phyloP scores from a whole-genome alignment of 148 eudicot genomes.

The Rhododendron henanense region DNA sequence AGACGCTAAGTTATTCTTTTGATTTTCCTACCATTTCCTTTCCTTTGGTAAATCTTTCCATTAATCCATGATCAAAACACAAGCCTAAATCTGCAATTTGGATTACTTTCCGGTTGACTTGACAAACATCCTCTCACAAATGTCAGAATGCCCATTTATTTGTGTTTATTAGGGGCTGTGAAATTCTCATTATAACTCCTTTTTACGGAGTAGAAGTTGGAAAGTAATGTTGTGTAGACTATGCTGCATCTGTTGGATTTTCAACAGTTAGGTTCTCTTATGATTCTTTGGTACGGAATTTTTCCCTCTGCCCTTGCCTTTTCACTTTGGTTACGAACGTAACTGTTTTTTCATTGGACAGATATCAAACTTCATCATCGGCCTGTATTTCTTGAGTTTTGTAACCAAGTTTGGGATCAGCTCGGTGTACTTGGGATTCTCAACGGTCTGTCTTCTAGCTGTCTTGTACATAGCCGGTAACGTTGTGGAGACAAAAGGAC shows the following conservation, averaged over 20 bases:
- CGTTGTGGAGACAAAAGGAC: conserved; percentile 94
- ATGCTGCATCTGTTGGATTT: neutral
- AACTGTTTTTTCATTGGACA: conserved; percentile 21
- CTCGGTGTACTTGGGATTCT: conserved; percentile 83
- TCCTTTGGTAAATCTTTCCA: neutral
- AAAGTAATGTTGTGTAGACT: neutral
- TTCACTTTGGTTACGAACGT: neutral
- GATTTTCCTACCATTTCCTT: neutral
- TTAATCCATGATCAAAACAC: neutral
- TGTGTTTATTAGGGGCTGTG: neutral
- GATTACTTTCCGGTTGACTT: neutral
- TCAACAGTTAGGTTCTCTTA: neutral
- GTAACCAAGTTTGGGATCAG: conserved; percentile 90
- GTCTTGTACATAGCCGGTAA: conserved; percentile 70
- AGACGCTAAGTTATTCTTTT: neutral
- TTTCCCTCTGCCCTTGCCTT: neutral
- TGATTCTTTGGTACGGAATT: neutral
- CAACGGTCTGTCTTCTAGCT: conserved; percentile 66
- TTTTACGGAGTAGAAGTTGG: neutral
- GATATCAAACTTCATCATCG: conserved; percentile 84
- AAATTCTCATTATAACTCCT: too few species aligned
- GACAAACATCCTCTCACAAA: neutral
- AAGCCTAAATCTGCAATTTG: neutral
- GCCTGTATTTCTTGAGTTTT: conserved; percentile 86
- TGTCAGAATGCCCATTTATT: neutral